These are phyloP conservation scores for Annulohypoxylon nitens DNA, from an alignment of 495 filamentous ascomycete species.

Conservation along the genomic window DNA sequence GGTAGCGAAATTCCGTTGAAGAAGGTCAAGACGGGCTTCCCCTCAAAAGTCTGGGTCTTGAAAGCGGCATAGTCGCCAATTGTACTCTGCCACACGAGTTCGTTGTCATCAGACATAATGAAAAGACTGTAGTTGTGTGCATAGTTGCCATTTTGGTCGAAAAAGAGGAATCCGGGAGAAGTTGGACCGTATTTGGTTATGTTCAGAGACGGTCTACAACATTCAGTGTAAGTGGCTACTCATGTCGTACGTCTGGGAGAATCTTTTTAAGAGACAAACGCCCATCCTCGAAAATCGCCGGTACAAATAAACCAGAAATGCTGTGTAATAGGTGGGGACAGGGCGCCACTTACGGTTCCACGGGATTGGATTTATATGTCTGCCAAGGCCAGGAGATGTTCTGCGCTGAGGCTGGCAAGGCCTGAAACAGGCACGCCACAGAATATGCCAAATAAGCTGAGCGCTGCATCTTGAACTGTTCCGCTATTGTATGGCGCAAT, in stretches of 20 bases:
- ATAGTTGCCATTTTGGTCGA: constrained; percentile 38
- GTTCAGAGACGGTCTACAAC: constrained; percentile 15
- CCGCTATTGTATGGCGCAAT: not conserved
- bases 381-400: constrained; percentile 40
- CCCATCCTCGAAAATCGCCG: not conserved
- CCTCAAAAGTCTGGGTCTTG: constrained; percentile 55
- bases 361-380: constrained; percentile 32
- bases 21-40: constrained; percentile 60
- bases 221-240: not conserved
- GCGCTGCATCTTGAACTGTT: constrained; percentile 18
- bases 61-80: constrained; percentile 38
- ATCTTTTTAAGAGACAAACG: not conserved
- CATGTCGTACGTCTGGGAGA: not conserved
- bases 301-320: not conserved
- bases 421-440: constrained; percentile 13
- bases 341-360: constrained; percentile 30
- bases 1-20: constrained; percentile 61
- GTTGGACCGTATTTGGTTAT: constrained; percentile 30
- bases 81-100: constrained; percentile 39
- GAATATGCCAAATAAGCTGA: not conserved
- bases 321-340: not conserved
- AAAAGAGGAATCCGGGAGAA: constrained; percentile 42
- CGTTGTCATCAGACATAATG: constrained; percentile 43
- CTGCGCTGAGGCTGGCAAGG: constrained; percentile 18
- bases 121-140: constrained; percentile 38